Evolutionary conservation across 352 stramenopile genomes (phyloP).

Genomic region (Globisporangium echinulatum): DNA sequence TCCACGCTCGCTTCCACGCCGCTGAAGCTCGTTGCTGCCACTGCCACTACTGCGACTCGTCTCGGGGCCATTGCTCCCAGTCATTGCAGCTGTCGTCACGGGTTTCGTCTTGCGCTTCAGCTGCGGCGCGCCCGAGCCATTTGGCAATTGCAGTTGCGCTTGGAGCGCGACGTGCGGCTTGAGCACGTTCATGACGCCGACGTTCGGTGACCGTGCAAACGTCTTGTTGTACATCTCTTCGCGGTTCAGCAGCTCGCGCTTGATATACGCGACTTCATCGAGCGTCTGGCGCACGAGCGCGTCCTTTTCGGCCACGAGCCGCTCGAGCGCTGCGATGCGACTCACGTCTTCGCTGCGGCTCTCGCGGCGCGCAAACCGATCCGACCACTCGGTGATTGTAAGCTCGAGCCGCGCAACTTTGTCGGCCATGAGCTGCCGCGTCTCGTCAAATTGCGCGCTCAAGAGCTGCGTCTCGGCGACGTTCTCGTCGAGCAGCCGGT

Average conservation of each 20-base stretch:
- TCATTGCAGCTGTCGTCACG: not conserved
- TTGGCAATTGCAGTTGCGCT: slow-evolving; percentile 25
- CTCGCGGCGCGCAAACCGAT: slow-evolving; percentile 50
- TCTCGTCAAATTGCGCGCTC: slow-evolving; percentile 71
- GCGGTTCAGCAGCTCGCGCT: slow-evolving; percentile 89
- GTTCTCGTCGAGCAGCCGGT: slow-evolving; percentile 63
- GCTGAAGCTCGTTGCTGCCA: slow-evolving; percentile 23
- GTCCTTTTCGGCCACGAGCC: slow-evolving; percentile 58
- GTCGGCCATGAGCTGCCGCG: slow-evolving; percentile 40
- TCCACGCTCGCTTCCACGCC: slow-evolving; percentile 38
- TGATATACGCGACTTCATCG: slow-evolving; percentile 92
- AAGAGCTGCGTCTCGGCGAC: slow-evolving; percentile 52
- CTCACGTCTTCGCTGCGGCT: slow-evolving; percentile 73
- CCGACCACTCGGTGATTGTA: slow-evolving; percentile 46
- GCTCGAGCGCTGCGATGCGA: slow-evolving; percentile 70
- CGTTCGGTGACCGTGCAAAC: slow-evolving; percentile 78
- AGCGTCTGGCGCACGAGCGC: slow-evolving; percentile 52
- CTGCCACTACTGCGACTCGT: not conserved
- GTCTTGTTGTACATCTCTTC: slow-evolving; percentile 94
- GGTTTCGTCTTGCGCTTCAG: slow-evolving; percentile 37
- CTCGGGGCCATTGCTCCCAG: slow-evolving; percentile 4
- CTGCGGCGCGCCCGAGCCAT: slow-evolving; percentile 16
- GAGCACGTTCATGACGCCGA: slow-evolving; percentile 86
- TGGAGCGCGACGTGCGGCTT: slow-evolving; percentile 66
- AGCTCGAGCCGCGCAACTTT: slow-evolving; percentile 38